Evolutionary conservation across 2,329 filamentous ascomycete genomes (phyloP), one percentile per base, ranked within the genome.

Genomic region (Neonectria punicea): DNA sequence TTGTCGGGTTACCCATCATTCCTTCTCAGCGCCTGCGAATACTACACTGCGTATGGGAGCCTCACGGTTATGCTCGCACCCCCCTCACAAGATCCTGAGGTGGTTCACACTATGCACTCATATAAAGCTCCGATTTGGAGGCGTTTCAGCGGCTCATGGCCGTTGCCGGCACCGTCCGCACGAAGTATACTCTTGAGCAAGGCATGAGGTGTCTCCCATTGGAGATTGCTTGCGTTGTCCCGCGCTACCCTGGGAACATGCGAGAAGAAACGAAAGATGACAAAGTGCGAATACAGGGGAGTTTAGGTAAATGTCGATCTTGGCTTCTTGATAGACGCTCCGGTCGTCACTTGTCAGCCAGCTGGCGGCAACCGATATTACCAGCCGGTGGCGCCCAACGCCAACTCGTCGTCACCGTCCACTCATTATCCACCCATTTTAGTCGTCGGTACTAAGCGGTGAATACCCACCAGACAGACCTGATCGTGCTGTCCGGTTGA

Each of bases 371-470:
- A 50, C 54, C 62, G 70, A 71, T 70, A 74, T 74, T 67, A 63
- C 55, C 61, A 61, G 53, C 62, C 55, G 63, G 72, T 74, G 72
- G 72, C 72, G 72, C 63, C 59, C 67, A 65, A 58, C 59, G 50
- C 61, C 70, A 60, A 58, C 66, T 69, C 66, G 54, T 66, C 68
- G 61, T 71, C 68, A 69, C 70, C 70, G 63, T 65, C 65, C 70
- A 74, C 68, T 63, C 61, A 59, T 60, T 64, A 65, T 70, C 67
- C 62, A 72, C 66, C 34, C 63, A 66, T 67, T 70, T 74, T 70
- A 73, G 69, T 69, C 61, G 67, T 70, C 68, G 66, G 66, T 67
- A 70, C 67, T 68, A 61, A 67, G 51, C 63, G 64, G 64, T 69
- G 58, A 66, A 66, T 66, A 64, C 50, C 72, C 72, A 73, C 66